Conservation (phyloP, 169 alveolate species). For the Theileria parva region DNA sequence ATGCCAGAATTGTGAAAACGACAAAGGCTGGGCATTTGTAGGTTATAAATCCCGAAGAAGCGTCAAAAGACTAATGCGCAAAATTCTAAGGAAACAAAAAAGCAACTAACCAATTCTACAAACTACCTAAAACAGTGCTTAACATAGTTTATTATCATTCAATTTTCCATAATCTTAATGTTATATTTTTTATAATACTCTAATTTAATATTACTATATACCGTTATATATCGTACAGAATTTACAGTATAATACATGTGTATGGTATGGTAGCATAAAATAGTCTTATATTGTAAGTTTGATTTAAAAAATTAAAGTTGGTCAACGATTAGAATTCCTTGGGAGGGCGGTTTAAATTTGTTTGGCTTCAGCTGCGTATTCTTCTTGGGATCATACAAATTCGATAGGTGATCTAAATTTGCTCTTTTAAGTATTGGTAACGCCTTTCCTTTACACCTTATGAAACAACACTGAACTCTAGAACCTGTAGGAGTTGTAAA, state of each 20-base stretch:
- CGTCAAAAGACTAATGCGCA: slow-evolving; percentile 47
- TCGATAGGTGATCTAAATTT: slow-evolving; percentile 61
- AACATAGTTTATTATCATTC: not conserved
- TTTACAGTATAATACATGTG: too few relatives aligned
- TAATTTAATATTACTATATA: too few relatives aligned
- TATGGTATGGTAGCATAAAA: not conserved
- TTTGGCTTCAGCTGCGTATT: slow-evolving; percentile 43
- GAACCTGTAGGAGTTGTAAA: slow-evolving; percentile 60
- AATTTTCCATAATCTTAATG: not conserved
- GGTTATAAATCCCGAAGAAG: slow-evolving; percentile 70
- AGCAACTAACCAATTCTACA: not conserved
- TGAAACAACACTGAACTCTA: slow-evolving; percentile 62
- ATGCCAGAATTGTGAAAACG: slow-evolving; percentile 66
- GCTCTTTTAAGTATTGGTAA: slow-evolving; percentile 56
- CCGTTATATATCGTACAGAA: too few relatives aligned
- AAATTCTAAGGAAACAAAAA: slow-evolving; percentile 21
- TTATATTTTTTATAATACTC: too few relatives aligned
- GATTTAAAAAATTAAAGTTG: not conserved
- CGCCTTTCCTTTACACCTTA: slow-evolving; percentile 51
- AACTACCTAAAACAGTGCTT: not conserved
- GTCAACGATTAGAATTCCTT: slow-evolving; percentile 42
- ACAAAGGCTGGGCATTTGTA: slow-evolving; percentile 81
- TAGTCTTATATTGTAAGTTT: not conserved
- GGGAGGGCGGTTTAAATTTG: slow-evolving; percentile 60
- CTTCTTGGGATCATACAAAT: slow-evolving; percentile 44